Conservation (phyloP, 495 filamentous ascomycete species). For the Lentithecium fluviatile region DNA sequence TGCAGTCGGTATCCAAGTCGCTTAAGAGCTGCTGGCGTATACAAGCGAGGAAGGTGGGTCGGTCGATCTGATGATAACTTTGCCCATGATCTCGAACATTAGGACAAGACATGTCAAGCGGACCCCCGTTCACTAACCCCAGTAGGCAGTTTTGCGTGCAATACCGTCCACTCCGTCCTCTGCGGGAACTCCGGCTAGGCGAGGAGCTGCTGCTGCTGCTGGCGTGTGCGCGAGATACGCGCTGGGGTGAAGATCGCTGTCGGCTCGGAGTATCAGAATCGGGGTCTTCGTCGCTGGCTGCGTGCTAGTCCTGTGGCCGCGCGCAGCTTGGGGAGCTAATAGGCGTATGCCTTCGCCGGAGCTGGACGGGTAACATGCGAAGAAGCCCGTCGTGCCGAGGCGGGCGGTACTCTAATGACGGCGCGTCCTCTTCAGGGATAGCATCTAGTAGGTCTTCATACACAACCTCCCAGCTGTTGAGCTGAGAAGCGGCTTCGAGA, state of each 20-base stretch:
- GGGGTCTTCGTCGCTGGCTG: conserved; percentile 21
- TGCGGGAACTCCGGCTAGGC: conserved; percentile 26
- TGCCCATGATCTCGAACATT: conserved; percentile 42
- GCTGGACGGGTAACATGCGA: conserved; percentile 28
- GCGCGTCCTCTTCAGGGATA: too few relatives aligned
- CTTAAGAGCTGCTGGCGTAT: too few relatives aligned
- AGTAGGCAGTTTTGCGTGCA: conserved; percentile 52
- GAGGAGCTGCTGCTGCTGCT: too few relatives aligned
- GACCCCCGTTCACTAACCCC: conserved; percentile 42
- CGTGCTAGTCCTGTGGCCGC: conserved; percentile 11
- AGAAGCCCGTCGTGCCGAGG: conserved; percentile 14
- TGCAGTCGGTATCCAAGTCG: not conserved
- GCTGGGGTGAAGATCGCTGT: conserved; percentile 12
- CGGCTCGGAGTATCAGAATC: conserved; percentile 30
- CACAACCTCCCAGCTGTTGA: too few relatives aligned
- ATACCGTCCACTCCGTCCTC: conserved; percentile 34
- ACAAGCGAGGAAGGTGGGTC: not conserved
- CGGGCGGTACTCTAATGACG: conserved; percentile 32
- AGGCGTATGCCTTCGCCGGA: conserved; percentile 9
- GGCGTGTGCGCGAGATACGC: conserved; percentile 42
- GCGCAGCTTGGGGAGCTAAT: conserved; percentile 8
- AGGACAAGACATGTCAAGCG: conserved; percentile 47
- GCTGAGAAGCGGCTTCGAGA: too few relatives aligned
- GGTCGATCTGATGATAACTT: conserved; percentile 26
- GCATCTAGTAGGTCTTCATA: too few relatives aligned